Percentiles rank a stretch among this genome's conserved stretches.
These are phyloP conservation scores for Tetracladium setigerum DNA, from an alignment of 495 filamentous ascomycete genomes.

Conservation along the genomic window DNA sequence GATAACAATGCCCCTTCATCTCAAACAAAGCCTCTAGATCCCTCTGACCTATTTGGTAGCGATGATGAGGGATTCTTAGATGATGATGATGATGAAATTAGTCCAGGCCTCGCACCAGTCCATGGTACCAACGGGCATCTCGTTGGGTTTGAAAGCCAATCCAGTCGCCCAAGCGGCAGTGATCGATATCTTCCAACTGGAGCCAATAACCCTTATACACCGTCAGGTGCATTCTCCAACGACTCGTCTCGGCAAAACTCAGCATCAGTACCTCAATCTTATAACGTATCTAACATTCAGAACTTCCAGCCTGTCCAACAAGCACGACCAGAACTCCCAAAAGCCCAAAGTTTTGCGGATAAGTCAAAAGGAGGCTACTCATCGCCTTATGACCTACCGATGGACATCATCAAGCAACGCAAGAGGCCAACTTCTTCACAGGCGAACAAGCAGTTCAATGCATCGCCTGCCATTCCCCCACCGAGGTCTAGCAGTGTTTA, in stretches of 20 bases:
- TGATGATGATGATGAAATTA: constrained; percentile 38
- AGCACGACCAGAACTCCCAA: constrained; percentile 15
- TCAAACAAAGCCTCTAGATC: constrained; percentile 29
- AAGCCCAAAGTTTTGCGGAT: constrained; percentile 74
- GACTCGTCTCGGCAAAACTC: constrained; percentile 27
- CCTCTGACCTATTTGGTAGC: constrained; percentile 34
- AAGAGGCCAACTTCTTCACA: constrained; percentile 38
- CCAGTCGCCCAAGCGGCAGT: constrained; percentile 7
- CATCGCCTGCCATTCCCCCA: background rate
- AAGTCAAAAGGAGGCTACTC: constrained; percentile 85
- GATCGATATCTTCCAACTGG: constrained; percentile 20
- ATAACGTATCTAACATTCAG: constrained; percentile 23
- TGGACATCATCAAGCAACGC: constrained; percentile 65
- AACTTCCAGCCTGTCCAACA: constrained; percentile 10
- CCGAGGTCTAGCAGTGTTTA: constrained; percentile 55
- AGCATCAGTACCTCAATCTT: constrained; percentile 36
- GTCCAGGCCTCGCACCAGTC: constrained; percentile 1
- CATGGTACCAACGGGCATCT: constrained; percentile 19
- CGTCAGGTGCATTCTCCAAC: constrained; percentile 16
- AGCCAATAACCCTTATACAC: constrained; percentile 13
- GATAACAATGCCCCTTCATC: constrained; percentile 60
- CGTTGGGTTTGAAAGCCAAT: constrained; percentile 22
- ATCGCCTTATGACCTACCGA: constrained; percentile 91
- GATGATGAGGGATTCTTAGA: constrained; percentile 71
- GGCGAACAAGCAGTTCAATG: constrained; percentile 7